Conservation (phyloP, 1,139 yeast genomes). For the Pichia sp. region DNA sequence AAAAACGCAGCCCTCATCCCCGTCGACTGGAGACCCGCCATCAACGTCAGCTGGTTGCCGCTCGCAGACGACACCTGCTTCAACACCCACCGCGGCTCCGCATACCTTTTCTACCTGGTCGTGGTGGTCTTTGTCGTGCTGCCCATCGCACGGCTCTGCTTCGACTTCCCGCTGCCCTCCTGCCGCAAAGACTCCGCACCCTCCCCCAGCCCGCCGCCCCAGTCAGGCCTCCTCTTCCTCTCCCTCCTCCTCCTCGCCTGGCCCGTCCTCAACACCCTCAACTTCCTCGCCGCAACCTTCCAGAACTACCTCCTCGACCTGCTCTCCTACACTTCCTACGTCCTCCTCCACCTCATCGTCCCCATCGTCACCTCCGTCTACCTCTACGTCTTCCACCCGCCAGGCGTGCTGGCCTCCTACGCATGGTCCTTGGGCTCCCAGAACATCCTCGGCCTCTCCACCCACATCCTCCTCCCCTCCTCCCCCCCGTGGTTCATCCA, state of each 20-base stretch:
- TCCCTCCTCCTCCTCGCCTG: slow-evolving; percentile 29
- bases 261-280: slow-evolving; percentile 41
- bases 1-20: slow-evolving; percentile 62
- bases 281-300: slow-evolving; percentile 34
- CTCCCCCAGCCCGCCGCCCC: not conserved
- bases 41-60: slow-evolving; percentile 45
- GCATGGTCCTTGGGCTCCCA: slow-evolving; percentile 53
- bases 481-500: slow-evolving; percentile 74
- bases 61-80: slow-evolving; percentile 9
- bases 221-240: not conserved
- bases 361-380: slow-evolving; percentile 63
- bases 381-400: slow-evolving; percentile 62
- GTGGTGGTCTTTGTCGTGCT: not conserved
- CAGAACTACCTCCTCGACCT: slow-evolving; percentile 43
- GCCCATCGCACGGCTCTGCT: not conserved
- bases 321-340: slow-evolving; percentile 58
- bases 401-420: slow-evolving; percentile 53
- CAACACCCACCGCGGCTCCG: not conserved
- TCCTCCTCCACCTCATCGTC: slow-evolving; percentile 53
- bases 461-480: slow-evolving; percentile 50
- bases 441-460: slow-evolving; percentile 54
- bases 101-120: not conserved
- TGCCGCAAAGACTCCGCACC: slow-evolving; percentile 25
- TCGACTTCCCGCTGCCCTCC: slow-evolving; percentile 13
- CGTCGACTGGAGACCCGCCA: slow-evolving; percentile 48